Base-by-base conservation (phyloP, 768 basidiomycete genomes). In the Saitozyma sp. region DNA sequence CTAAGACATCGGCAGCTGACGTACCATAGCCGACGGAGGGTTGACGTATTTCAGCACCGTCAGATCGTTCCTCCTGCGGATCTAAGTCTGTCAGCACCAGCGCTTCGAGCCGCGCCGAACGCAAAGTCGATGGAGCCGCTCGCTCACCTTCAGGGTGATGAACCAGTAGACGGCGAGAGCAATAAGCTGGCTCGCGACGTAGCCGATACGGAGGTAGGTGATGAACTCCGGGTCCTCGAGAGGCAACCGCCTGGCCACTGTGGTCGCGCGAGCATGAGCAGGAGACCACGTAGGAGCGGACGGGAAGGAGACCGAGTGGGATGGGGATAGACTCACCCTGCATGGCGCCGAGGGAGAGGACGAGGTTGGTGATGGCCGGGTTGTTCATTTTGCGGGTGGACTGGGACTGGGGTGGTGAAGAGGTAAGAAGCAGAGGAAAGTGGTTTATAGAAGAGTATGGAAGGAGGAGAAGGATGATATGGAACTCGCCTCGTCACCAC, bases 31-130 rank as follows among this genome's bases (percentile, higher is more conserved):
- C 67, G 81, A 85, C 50, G 86, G 79, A 1, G 88, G 83, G 71
- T 95, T 91, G 50, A 94, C 92, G 81, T 95, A 99, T 85, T 96
- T 99, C 73, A 99, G 83, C 37, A 95, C 91, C 1, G 92, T 92
- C 79, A 89, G 86, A 82, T 99, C 95, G 73, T 98, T 98, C 86
- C 93, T 94, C 74, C 85, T 81, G 84, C 91, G 94, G 80, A 97
- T 87, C 91, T 96, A 49, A 41, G 29, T 16, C 2, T 52, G 51
- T 43, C 45, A 49, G 13, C 63, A 55, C 40, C 37, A 38, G 13
- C 40, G n/a, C 9, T 49, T 6, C 16, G 37, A 29, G 16, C n/a
- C n/a, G n/a, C n/a, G n/a, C n/a, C n/a, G n/a, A n/a, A n/a, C n/a
- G n/a, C n/a, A 17, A 3, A 16, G n/a, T 37, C 50, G 48, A 43